Base-by-base conservation (phyloP, 179 eudicot species). In the Sideroxylon spinosum region DNA sequence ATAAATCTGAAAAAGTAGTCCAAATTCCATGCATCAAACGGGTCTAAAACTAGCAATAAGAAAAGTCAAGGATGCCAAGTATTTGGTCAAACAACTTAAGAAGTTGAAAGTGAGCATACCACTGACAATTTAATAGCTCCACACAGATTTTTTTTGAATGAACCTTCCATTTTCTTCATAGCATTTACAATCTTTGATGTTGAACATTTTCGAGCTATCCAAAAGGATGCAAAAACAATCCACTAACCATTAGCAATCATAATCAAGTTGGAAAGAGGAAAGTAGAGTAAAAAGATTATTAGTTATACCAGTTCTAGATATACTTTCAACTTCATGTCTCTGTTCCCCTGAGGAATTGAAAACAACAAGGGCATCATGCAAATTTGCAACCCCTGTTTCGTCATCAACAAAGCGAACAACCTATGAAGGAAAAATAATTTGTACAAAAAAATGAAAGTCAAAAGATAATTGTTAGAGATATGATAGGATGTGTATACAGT, bases 151-250 rank as follows among this genome's bases (percentile, higher is more conserved):
- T 77, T 78, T 86, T 71, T 86, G 82, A 94, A 90, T 63, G 86
- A 78, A 61, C 64, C 75, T 77, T 92, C 95, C 77, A 95, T 90
- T 84, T 79, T 92, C 84, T 84, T 91, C 88, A 94, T 86, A 60
- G 88, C 82, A 76, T 79, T 84, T 65, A 86, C 64, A 76, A 86
- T 68, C 82, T 81, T 88, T 55, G 88, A 67, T 62, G 81, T 52
- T 53, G 78, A 44, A 52, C 44, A 65, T 74, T 85, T 90, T 68
- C 57, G 74, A 84, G 79, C 90, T 86, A 84, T 79, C 26, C 62
- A 73, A 52, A 64, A 68, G 53, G 32, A 64, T 23, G 46, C 48
- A 14, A 66, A 80, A 49, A 37, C 57, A 55, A 62, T 63, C 66
- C 32, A 52, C 10, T 9, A 52, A 52, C 77, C 23, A 67, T 52